Percentiles rank a stretch among this genome's conserved stretches.
phyloP scores from a whole-genome alignment of 768 basidiomycete genomes.

The Termitomyces sp. region DNA sequence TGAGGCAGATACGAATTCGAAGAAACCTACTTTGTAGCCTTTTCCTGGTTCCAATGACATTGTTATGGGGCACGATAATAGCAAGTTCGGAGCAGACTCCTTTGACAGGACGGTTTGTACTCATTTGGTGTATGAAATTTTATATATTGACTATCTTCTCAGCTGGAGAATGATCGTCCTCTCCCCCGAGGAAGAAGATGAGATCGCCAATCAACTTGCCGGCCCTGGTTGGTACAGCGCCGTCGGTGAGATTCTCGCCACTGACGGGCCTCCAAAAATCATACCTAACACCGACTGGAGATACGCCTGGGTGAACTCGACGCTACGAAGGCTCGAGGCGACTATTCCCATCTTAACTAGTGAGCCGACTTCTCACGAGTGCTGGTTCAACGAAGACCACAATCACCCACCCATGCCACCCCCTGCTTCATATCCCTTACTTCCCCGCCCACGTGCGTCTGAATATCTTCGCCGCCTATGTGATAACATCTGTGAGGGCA shows the following conservation, averaged over 20 bases:
- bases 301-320: conserved; percentile 79
- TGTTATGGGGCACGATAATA: conserved; percentile 68
- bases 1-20: conserved; percentile 45
- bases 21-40: conserved; percentile 51
- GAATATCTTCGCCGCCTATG: conserved; percentile 63
- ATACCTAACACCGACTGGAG: conserved; percentile 86
- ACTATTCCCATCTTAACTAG: conserved; percentile 66
- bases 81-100: conserved; percentile 78
- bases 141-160: conserved; percentile 3
- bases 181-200: conserved; percentile 91
- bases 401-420: conserved; percentile 68
- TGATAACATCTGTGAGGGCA: conserved; percentile 40
- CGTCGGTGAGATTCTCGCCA: conserved; percentile 72
- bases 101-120: conserved; percentile 74
- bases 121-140: not conserved
- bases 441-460: conserved; percentile 77
- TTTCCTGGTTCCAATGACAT: conserved; percentile 52
- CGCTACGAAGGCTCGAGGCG: conserved; percentile 71
- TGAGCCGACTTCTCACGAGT: conserved; percentile 49
- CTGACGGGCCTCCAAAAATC: conserved; percentile 56
- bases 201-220: conserved; percentile 76
- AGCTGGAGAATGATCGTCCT: conserved; percentile 88
- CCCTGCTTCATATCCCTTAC: conserved; percentile 75
- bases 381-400: conserved; percentile 51
- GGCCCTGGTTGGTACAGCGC: conserved; percentile 87